Evolutionary conservation across 371 early-diverging fungal genomes (phyloP).

Genomic region (Actinomucor elegans): DNA sequence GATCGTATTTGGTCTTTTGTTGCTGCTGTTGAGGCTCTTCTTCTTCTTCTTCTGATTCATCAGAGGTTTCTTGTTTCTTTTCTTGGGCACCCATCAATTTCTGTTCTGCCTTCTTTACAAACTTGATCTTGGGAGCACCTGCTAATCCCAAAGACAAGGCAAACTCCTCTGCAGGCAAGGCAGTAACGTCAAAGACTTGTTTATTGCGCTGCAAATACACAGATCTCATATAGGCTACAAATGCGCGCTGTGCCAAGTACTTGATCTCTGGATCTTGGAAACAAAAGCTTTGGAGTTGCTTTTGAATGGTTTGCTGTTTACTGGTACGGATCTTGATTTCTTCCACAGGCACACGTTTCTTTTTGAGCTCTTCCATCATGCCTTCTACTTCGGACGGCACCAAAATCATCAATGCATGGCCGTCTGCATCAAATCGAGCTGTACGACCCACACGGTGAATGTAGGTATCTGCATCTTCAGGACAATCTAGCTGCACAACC

Average conservation of each 20-base stretch:
- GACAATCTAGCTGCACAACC: constrained; percentile 98
- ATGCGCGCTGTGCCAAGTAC: constrained; percentile 93
- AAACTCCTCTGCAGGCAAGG: constrained; percentile 83
- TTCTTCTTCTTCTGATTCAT: constrained; percentile 38
- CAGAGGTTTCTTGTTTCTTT: constrained; percentile 23
- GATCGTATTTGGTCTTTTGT: constrained; percentile 80
- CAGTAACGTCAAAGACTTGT: constrained; percentile 80
- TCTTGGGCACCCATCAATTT: constrained; percentile 33
- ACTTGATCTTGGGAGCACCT: constrained; percentile 93
- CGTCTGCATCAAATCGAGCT: constrained; percentile 89
- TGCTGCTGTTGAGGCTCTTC: constrained; percentile 34
- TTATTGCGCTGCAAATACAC: constrained; percentile 90
- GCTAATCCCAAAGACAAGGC: constrained; percentile 91
- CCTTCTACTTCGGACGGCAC: constrained; percentile 86
- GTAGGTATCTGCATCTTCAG: constrained; percentile 95
- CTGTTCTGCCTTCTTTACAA: constrained; percentile 58
- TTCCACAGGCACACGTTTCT: constrained; percentile 82
- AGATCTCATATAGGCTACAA: constrained; percentile 92
- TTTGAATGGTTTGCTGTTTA: constrained; percentile 75
- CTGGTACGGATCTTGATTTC: constrained; percentile 79
- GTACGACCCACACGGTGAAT: constrained; percentile 99
- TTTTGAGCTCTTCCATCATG: constrained; percentile 71
- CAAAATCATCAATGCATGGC: constrained; percentile 85
- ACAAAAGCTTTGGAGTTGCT: constrained; percentile 87
- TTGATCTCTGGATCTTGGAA: constrained; percentile 93